Conservation (phyloP, 2,329 filamentous ascomycete species). For the Penicillium hordei region DNA sequence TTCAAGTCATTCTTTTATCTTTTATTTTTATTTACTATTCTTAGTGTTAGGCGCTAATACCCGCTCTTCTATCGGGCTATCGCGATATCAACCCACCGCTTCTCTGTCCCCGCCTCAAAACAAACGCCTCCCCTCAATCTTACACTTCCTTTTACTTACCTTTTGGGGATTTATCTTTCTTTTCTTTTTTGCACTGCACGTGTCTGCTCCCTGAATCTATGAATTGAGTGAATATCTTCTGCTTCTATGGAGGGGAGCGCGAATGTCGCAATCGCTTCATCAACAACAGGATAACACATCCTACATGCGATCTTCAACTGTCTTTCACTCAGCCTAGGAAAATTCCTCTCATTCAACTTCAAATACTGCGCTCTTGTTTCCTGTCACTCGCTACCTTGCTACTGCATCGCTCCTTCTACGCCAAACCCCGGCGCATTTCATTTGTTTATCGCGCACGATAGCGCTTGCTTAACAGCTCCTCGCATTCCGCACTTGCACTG, state of each 20-base stretch:
- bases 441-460: constrained; percentile 13
- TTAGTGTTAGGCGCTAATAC: constrained; percentile 20
- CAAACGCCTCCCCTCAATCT: constrained; percentile 17
- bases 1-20: not conserved
- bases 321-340: constrained; percentile 1
- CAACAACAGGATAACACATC: constrained; percentile 9
- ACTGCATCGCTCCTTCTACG: constrained; percentile 10
- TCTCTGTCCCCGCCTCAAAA: constrained; percentile 24
- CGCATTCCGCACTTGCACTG: constrained; percentile 2
- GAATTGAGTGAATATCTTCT: constrained; percentile 7
- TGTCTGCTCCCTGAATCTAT: not conserved
- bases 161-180: constrained; percentile 2
- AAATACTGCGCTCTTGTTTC: constrained; percentile 5
- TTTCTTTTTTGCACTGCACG: constrained; percentile 11
- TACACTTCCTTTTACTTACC: constrained; percentile 5
- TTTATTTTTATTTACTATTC: not conserved
- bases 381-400: constrained; percentile 2
- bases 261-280: constrained; percentile 17
- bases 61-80: constrained; percentile 23
- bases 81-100: constrained; percentile 20
- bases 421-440: constrained; percentile 1
- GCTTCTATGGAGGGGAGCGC: constrained; percentile 23
- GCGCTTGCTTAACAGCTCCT: constrained; percentile 17
- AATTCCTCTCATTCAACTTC: constrained; percentile 6
- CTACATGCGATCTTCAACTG: constrained; percentile 14